Percentiles rank a stretch among this genome's conserved stretches.
phyloP scores from a whole-genome alignment of 495 filamentous ascomycete species.

The Xylaria curta region DNA sequence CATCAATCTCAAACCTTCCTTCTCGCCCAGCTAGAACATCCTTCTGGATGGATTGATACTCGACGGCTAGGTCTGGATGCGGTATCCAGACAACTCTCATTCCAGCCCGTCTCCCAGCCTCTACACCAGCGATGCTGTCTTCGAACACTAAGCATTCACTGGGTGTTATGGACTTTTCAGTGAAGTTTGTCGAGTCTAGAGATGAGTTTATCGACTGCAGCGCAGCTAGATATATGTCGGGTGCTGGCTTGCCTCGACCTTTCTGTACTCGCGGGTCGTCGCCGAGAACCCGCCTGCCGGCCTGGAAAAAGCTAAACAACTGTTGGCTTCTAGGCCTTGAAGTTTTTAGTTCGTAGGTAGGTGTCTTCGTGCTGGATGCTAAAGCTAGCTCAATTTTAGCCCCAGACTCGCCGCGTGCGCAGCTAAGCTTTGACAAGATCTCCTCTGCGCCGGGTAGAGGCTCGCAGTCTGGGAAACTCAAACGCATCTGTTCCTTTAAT shows the following conservation, averaged over 20 bases:
- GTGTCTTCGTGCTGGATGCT: background rate
- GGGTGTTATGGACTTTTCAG: constrained; percentile 41
- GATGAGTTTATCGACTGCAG: constrained; percentile 72
- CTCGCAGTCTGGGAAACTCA: constrained; percentile 66
- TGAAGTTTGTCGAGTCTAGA: constrained; percentile 37
- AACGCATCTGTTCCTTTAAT: constrained; percentile 56
- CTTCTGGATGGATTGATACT: constrained; percentile 69
- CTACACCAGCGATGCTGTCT: constrained; percentile 80
- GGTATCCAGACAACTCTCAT: constrained; percentile 92
- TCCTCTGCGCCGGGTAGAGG: constrained; percentile 72
- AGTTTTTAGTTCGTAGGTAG: background rate
- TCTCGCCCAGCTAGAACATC: constrained; percentile 79
- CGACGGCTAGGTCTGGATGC: constrained; percentile 67
- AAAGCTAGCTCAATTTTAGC: background rate
- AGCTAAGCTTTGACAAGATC: constrained; percentile 59
- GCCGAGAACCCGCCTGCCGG: constrained; percentile 66
- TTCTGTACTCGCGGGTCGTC: constrained; percentile 73
- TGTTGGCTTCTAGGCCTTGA: background rate
- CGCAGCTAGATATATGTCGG: constrained; percentile 83
- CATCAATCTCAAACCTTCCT: constrained; percentile 62
- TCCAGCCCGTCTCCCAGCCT: constrained; percentile 77
- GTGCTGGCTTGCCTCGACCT: constrained; percentile 79
- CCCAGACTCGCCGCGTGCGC: background rate
- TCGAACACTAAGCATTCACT: constrained; percentile 89
- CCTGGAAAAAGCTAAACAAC: background rate